Percentiles rank a stretch among this genome's conserved stretches.
Evolutionary conservation across 208 protist species (phyloP).

Genomic region (Trypanosoma cruzi): DNA sequence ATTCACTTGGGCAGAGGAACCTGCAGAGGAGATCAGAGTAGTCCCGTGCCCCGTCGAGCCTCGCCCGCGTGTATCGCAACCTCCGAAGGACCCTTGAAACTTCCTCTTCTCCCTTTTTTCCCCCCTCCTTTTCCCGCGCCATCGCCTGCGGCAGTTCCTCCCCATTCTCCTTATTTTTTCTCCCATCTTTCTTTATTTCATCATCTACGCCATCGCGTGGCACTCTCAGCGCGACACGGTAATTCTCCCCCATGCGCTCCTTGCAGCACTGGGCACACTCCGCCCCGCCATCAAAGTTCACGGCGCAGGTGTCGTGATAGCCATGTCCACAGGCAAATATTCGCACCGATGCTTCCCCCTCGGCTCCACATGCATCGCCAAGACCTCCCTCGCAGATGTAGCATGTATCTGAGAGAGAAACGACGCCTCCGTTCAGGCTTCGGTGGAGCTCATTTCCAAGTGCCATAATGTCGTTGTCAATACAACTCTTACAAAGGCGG

Average conservation of each 20-base stretch:
- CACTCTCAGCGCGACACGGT: not conserved
- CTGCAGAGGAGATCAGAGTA: constrained; percentile 17
- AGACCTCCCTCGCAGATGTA: constrained; percentile 53
- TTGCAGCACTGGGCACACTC: constrained; percentile 27
- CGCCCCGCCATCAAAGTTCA: not conserved
- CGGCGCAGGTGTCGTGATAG: constrained; percentile 62
- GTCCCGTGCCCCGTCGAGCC: constrained; percentile 17
- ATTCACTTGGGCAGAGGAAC: constrained; percentile 7
- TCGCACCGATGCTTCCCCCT: constrained; percentile 34
- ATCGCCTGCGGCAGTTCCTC: not conserved
- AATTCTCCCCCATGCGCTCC: constrained; percentile 1
- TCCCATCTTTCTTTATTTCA: not conserved
- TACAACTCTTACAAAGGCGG: constrained; percentile 42
- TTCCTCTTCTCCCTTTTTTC: constrained; percentile 3
- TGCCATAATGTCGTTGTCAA: constrained; percentile 52
- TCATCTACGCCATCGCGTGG: not conserved
- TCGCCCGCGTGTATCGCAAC: constrained; percentile 29
- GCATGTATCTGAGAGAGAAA: constrained; percentile 56
- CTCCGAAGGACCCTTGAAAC: constrained; percentile 24
- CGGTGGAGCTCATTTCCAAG: constrained; percentile 42
- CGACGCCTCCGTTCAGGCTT: constrained; percentile 47
- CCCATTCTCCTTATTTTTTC: not conserved
- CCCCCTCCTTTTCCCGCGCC: not conserved
- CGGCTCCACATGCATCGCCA: constrained; percentile 5
- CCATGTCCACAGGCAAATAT: constrained; percentile 80